Conservation (phyloP, 164 flowering plant genomes). For the Cinnamomum chago region DNA sequence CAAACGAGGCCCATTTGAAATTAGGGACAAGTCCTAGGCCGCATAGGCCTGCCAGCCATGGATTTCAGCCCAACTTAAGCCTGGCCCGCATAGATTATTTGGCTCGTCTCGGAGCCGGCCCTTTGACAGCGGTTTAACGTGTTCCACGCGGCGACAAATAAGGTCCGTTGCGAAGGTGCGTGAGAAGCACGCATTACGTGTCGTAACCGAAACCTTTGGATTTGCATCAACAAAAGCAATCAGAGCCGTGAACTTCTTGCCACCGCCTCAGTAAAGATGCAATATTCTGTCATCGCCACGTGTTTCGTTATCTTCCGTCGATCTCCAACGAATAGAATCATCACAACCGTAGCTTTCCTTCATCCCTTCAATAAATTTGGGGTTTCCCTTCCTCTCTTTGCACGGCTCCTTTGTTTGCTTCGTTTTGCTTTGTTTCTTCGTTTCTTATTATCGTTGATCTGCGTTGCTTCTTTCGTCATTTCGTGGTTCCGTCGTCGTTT, state of each 20-base stretch:
- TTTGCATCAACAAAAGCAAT: no score
- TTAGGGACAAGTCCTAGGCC: no score
- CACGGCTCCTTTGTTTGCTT: neutral
- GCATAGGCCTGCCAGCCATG: no score
- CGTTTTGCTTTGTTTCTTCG: no score
- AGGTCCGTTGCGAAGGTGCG: neutral
- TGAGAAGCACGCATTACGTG: neutral
- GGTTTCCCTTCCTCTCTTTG: neutral
- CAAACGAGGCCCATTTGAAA: no score
- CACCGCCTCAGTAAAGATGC: neutral
- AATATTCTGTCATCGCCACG: neutral
- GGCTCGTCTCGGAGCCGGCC: no score
- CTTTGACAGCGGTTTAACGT: no score
- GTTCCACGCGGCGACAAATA: neutral
- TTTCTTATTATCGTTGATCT: neutral
- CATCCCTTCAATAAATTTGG: neutral
- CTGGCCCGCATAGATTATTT: no score
- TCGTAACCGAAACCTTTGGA: neutral
- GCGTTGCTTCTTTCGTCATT: neutral
- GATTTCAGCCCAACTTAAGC: no score
- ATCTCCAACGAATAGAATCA: neutral
- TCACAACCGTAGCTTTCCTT: neutral
- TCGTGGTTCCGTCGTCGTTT: neutral
- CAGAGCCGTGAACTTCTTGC: neutral
- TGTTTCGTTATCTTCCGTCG: neutral